A percentile compares a stretch with the other conserved stretches of the same genome.
phyloP scores from a whole-genome alignment of 305 asterid genomes.

The Fraxinus sp. region DNA sequence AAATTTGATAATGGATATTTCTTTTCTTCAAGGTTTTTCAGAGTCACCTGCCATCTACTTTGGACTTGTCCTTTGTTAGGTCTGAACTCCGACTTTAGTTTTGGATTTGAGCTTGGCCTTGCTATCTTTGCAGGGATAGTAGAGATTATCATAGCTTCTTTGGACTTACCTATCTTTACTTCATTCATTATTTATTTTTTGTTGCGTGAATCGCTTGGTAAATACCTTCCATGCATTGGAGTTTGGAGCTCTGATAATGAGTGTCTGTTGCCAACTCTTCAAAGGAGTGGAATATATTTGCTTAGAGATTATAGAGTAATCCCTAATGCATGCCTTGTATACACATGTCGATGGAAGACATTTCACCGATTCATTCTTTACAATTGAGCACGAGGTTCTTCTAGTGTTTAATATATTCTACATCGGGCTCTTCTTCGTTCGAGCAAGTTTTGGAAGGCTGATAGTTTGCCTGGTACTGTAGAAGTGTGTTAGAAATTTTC shows the following conservation, averaged over 20 bases:
- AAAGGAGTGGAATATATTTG: background rate
- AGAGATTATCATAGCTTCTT: background rate
- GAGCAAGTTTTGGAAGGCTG: background rate
- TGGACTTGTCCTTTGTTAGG: background rate
- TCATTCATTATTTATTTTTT: background rate
- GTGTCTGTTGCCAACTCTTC: background rate
- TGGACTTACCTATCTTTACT: background rate
- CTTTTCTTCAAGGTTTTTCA: too few relatives aligned
- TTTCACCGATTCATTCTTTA: background rate
- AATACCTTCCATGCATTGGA: too few relatives aligned
- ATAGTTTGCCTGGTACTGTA: background rate
- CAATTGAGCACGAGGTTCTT: background rate
- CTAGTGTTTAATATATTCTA: background rate
- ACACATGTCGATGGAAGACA: background rate
- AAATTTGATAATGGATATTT: background rate
- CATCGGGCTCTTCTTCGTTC: background rate
- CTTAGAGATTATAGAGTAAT: background rate
- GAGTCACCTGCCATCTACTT: background rate
- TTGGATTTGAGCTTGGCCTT: background rate
- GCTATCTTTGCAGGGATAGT: background rate
- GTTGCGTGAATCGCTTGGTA: too few relatives aligned
- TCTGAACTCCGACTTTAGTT: background rate
- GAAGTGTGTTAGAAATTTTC: too few relatives aligned
- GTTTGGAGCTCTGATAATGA: background rate
- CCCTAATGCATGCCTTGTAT: background rate